Conservation (phyloP, 1,284 basidiomycete genomes). For the Moesziomyces sp. region DNA sequence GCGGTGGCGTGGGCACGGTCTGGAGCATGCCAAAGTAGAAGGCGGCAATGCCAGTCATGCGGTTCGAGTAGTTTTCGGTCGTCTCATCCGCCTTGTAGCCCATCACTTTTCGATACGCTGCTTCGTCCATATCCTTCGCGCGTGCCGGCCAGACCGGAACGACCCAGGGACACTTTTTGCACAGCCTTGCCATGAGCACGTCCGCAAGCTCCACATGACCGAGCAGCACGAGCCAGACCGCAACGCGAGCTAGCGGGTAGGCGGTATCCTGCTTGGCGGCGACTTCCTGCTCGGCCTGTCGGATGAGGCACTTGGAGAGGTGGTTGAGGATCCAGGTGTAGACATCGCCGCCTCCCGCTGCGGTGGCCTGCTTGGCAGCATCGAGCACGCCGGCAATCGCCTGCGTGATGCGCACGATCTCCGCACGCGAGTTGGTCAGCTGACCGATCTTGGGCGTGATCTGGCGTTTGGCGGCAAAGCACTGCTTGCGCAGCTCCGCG, state of each 20-base stretch:
- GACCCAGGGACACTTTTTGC: slow-evolving; percentile 78
- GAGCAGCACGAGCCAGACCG: slow-evolving; percentile 75
- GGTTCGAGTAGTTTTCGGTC: slow-evolving; percentile 75
- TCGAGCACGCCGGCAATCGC: slow-evolving; percentile 75
- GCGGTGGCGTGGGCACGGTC: slow-evolving; percentile 57
- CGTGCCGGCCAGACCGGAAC: slow-evolving; percentile 69
- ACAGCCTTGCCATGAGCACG: slow-evolving; percentile 84
- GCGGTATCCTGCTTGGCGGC: slow-evolving; percentile 87
- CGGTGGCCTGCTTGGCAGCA: slow-evolving; percentile 60
- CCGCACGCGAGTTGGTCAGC: slow-evolving; percentile 80
- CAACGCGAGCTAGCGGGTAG: slow-evolving; percentile 81
- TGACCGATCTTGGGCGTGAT: slow-evolving; percentile 93
- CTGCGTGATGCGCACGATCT: slow-evolving; percentile 79
- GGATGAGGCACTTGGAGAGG: slow-evolving; percentile 85
- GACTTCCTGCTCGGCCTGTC: slow-evolving; percentile 94
- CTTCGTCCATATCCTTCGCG: slow-evolving; percentile 68
- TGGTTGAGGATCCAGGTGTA: slow-evolving; percentile 86
- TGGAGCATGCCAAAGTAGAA: slow-evolving; percentile 86
- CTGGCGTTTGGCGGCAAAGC: slow-evolving; percentile 76
- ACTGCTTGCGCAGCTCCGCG: slow-evolving; percentile 70
- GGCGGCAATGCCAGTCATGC: slow-evolving; percentile 85
- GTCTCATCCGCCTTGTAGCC: slow-evolving; percentile 74
- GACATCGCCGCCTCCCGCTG: slow-evolving; percentile 62
- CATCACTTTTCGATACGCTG: slow-evolving; percentile 75
- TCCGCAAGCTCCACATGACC: slow-evolving; percentile 75